Base-by-base conservation (phyloP, 805 yeast genomes). In the Zygosaccharomyces siamensis region DNA sequence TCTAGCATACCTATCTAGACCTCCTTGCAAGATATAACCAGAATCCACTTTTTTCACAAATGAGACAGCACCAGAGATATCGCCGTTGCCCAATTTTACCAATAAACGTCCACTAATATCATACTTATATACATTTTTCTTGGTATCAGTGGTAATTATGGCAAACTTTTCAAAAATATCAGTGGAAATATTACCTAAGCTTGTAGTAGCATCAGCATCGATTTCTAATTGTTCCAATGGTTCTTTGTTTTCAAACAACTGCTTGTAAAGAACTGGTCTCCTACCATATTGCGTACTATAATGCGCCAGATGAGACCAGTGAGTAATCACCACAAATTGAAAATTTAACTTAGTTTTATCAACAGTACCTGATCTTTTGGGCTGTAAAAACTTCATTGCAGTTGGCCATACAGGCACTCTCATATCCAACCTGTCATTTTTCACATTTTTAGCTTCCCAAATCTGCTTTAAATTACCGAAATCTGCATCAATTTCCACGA, bases 1-100 rank as follows among this genome's bases (percentile, higher is more conserved):
- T 50, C 97, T 77, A 24, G 88, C 73, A 59, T 89, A 92, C 59
- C 96, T 76, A 62, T 93, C 99, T 20, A 90, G 75, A 0, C 97
- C 95, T 39, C 95, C 97, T 16, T 87, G 74, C 2, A 82, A 81
- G 6, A 90, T 60, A 26, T 84, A 61, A 7, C 73, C 72, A 4
- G 71, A 68, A 8, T 70, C 66, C 1, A 60, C 59, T 7, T 61
- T 47, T 30, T 53, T 46, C 16, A 66, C 50, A 46, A 51, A 62
- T 16, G 64, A 52, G 3, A 69, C 54, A 23, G 67, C 67, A 39
- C 85, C 81, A 1, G 89, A 83, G 49, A 95, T 90, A 21, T 82
- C 83, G 8, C 89, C 80, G 20, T 93, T 96, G 33, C 82, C 79
- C 62, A 73, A 87, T 61, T 87, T 86, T 1, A 90, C 93, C 10